These are phyloP conservation scores for Artomyces pyxidatus DNA, from an alignment of 768 basidiomycete genomes.

Conservation along the genomic window DNA sequence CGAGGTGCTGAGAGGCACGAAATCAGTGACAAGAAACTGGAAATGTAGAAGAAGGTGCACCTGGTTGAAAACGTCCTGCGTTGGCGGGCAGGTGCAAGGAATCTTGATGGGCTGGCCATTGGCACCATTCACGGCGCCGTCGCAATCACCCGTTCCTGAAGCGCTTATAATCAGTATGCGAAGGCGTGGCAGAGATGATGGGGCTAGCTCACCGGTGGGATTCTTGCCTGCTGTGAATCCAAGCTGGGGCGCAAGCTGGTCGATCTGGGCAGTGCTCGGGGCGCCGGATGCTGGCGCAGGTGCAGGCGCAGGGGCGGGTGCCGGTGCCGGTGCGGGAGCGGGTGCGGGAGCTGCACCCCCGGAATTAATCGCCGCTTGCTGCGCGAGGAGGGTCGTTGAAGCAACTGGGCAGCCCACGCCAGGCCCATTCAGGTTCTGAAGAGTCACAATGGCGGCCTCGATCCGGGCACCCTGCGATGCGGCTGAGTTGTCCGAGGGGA, in stretches of 20 bases:
- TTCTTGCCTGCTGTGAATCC: constrained; percentile 18
- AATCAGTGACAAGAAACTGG: constrained; percentile 5
- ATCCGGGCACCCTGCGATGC: constrained; percentile 15
- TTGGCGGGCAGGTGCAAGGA: constrained; percentile 19
- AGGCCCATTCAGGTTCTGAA: constrained; percentile 22
- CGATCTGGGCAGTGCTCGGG: constrained; percentile 1
- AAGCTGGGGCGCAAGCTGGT: constrained; percentile 16
- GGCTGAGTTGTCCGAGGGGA: constrained; percentile 18
- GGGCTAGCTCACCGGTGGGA: constrained; percentile 10
- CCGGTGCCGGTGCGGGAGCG: neutral
- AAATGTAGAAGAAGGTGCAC: neutral
- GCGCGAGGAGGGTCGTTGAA: constrained; percentile 14
- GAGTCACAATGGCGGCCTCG: constrained; percentile 16
- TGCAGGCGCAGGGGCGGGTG: neutral
- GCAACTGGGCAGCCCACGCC: constrained; percentile 19
- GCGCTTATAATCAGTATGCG: too few relatives aligned
- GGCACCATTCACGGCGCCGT: constrained; percentile 17
- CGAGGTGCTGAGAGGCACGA: neutral
- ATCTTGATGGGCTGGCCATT: constrained; percentile 16
- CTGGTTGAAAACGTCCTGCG: constrained; percentile 3
- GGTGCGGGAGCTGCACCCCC: neutral
- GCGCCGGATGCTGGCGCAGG: neutral
- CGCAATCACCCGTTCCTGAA: constrained; percentile 19
- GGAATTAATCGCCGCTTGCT: neutral
- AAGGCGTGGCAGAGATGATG: neutral